phyloP scores from a whole-genome alignment of 1,284 basidiomycete species.

The Volvariella volvacea region DNA sequence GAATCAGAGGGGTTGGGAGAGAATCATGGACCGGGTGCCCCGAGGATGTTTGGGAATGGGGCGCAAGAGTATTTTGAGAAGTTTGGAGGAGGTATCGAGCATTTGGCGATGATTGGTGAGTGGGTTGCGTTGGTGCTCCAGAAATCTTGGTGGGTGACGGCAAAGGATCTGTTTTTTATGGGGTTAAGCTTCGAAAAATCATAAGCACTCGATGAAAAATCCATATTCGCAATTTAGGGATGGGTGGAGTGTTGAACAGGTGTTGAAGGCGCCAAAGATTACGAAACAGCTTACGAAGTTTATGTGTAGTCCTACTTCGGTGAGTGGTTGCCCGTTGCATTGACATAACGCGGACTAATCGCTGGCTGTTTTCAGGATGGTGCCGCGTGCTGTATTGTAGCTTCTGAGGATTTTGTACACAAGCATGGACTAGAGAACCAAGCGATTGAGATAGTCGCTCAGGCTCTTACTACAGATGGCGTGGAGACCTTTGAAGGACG shows the following conservation, averaged over 20 bases:
- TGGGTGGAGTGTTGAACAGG: conserved; percentile 68
- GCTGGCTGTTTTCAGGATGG: conserved; percentile 44
- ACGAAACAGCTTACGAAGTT: conserved; percentile 74
- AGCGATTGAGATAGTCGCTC: conserved; percentile 74
- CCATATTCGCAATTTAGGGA: conserved; percentile 84
- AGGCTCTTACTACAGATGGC: conserved; percentile 60
- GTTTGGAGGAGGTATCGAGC: conserved; percentile 63
- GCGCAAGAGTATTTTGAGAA: conserved; percentile 75
- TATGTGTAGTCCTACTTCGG: conserved; percentile 86
- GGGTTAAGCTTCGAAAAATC: conserved; percentile 72
- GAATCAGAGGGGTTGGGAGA: conserved; percentile 47
- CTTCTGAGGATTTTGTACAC: conserved; percentile 78
- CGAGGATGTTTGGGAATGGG: conserved; percentile 75
- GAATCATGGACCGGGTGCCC: conserved; percentile 65
- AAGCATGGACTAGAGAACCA: conserved; percentile 75
- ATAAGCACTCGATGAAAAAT: conserved; percentile 76
- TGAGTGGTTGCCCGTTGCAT: conserved; percentile 16
- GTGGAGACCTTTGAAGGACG: conserved; percentile 54
- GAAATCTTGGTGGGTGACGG: too few species aligned
- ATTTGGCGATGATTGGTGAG: conserved; percentile 74
- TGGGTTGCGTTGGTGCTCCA: conserved; percentile 1
- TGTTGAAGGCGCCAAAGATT: conserved; percentile 60
- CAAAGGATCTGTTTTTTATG: background rate
- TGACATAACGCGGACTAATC: conserved; percentile 2
- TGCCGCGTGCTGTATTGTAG: conserved; percentile 71